Evolutionary conservation across 2,329 filamentous ascomycete species (phyloP).

Genomic region (Aspergillus piperis): DNA sequence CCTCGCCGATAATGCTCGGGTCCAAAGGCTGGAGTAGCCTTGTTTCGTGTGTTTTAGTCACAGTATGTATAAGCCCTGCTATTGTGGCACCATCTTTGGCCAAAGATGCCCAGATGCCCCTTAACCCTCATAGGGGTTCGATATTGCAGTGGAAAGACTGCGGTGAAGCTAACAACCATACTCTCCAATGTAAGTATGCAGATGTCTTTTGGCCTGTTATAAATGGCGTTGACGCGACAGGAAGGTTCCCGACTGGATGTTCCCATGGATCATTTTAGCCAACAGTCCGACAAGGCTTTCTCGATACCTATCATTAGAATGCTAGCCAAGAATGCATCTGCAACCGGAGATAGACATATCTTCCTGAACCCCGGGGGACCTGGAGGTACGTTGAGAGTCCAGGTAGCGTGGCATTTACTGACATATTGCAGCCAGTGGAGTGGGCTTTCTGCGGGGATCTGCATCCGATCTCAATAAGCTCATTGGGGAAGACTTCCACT

Average conservation of each 20-base stretch:
- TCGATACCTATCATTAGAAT: not conserved
- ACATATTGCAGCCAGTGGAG: too few species aligned
- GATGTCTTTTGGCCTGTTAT: not conserved
- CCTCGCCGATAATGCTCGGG: not conserved
- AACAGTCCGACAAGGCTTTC: not conserved
- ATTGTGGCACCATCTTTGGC: not conserved
- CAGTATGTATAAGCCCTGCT: not conserved
- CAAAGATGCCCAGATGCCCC: not conserved
- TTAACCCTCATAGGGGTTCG: not conserved
- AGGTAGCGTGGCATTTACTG: too few species aligned
- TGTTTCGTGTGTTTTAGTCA: not conserved
- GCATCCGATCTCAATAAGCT: too few species aligned
- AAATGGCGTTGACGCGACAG: not conserved
- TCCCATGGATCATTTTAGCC: not conserved
- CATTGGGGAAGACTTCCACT: too few species aligned
- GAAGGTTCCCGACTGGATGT: not conserved
- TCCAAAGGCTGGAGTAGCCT: not conserved
- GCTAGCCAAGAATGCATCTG: not conserved
- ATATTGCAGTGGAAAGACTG: not conserved
- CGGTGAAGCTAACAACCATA: not conserved
- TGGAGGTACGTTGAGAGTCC: too few species aligned
- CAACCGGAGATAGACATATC: too few species aligned
- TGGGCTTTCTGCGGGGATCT: too few species aligned
- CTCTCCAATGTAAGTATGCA: not conserved
- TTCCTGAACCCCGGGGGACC: too few species aligned